Conservation (phyloP, 2,329 filamentous ascomycete genomes). For the Fusarium redolens region DNA sequence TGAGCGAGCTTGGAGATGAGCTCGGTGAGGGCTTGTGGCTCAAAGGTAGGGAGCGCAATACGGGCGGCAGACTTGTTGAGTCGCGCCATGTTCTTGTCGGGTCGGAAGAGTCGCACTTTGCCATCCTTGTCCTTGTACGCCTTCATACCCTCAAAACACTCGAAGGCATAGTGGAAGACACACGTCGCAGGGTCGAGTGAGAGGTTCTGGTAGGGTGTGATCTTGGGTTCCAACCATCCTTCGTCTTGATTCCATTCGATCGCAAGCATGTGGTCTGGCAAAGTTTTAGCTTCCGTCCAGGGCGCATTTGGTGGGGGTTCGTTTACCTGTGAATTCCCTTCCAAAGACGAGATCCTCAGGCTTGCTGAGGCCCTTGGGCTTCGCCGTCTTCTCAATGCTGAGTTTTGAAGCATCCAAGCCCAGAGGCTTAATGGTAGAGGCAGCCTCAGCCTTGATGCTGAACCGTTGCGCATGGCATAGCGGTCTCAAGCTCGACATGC, state of each 20-base stretch:
- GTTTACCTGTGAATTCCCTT: constrained; percentile 84
- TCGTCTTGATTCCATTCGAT: constrained; percentile 89
- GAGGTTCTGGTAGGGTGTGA: constrained; percentile 96
- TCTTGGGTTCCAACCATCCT: constrained; percentile 86
- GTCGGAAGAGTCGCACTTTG: constrained; percentile 87
- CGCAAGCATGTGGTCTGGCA: constrained; percentile 92
- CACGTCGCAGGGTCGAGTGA: constrained; percentile 95
- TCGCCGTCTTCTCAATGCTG: constrained; percentile 76
- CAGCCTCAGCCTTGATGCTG: constrained; percentile 64
- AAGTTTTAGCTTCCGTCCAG: constrained; percentile 25
- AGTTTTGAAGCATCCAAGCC: constrained; percentile 84
- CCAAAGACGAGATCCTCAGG: constrained; percentile 91
- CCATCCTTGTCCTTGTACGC: constrained; percentile 91
- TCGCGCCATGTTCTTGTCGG: constrained; percentile 95
- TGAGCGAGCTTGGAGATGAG: constrained; percentile 84
- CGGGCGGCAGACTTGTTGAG: constrained; percentile 91
- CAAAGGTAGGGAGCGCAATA: constrained; percentile 92
- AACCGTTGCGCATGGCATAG: constrained; percentile 54
- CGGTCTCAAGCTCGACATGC: constrained; percentile 53
- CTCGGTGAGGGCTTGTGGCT: constrained; percentile 77
- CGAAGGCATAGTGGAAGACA: constrained; percentile 98
- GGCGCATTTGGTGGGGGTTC: neutral
- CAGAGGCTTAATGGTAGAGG: constrained; percentile 65
- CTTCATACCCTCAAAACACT: constrained; percentile 99
- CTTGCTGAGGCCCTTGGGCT: constrained; percentile 79